These are phyloP conservation scores for Colletotrichum neosansevieriae DNA, from an alignment of 2,329 filamentous ascomycete genomes.

Conservation along the genomic window DNA sequence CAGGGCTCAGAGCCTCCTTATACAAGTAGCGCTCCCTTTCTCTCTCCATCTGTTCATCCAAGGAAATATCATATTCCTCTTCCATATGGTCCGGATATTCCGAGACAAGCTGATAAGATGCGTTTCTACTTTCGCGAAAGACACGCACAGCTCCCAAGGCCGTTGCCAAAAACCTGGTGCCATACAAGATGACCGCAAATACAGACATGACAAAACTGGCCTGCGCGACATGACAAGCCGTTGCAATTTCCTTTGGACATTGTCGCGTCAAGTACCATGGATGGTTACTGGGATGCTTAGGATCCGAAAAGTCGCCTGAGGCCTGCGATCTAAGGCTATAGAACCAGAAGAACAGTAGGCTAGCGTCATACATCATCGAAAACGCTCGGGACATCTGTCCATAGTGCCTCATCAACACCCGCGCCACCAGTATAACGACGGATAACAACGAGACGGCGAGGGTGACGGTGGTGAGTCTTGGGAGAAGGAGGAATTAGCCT, in stretches of 20 bases:
- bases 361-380: constrained; percentile 45
- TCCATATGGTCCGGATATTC: neutral
- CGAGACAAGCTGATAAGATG: neutral
- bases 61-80: neutral
- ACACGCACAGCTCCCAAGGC: neutral
- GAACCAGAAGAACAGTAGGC: constrained; percentile 46
- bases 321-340: constrained; percentile 42
- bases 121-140: neutral
- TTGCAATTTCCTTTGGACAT: constrained; percentile 28
- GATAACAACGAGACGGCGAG: constrained; percentile 48
- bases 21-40: constrained; percentile 15
- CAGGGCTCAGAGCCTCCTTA: constrained; percentile 23
- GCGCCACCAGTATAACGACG: constrained; percentile 45
- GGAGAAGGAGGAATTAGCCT: neutral
- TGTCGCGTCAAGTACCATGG: constrained; percentile 47
- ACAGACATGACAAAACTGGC: constrained; percentile 23
- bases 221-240: constrained; percentile 14
- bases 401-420: constrained; percentile 41
- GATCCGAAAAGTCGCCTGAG: constrained; percentile 45
- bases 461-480: constrained; percentile 46
- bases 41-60: neutral
- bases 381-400: constrained; percentile 43
- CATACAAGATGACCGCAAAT: constrained; percentile 13
- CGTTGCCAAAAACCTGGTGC: neutral
- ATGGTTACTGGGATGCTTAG: constrained; percentile 43